A percentile compares a stretch with the other conserved stretches of the same genome.
phyloP scores from a whole-genome alignment of 78 protist genomes.

The Polysphondylium violaceum region DNA sequence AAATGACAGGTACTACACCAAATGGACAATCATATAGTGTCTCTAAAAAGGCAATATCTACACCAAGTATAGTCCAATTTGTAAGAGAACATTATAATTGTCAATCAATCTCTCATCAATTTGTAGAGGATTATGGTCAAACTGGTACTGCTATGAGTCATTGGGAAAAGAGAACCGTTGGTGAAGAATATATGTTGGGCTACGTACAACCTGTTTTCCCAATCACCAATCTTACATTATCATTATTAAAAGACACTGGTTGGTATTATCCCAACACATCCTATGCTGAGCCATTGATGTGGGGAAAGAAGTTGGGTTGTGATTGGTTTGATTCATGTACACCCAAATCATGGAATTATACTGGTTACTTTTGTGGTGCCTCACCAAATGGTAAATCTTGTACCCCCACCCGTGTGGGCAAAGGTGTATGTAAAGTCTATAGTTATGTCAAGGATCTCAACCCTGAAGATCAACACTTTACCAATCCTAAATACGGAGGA shows the following conservation, averaged over 20 bases:
- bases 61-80: conserved; percentile 19
- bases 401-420: conserved; percentile 18
- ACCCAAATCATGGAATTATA: conserved; percentile 1
- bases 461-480: conserved; percentile 23
- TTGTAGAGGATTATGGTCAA: conserved; percentile 31
- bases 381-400: neutral
- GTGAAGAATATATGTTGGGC: conserved; percentile 50
- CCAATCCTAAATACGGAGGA: conserved; percentile 3
- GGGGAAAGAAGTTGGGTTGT: conserved; percentile 42
- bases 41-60: neutral
- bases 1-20: conserved; percentile 34
- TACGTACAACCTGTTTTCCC: conserved; percentile 39
- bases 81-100: conserved; percentile 24
- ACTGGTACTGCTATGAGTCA: conserved; percentile 37
- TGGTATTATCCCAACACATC: conserved; percentile 17
- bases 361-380: conserved; percentile 22
- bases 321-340: neutral
- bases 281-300: conserved; percentile 35
- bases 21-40: conserved; percentile 4
- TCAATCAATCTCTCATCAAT: neutral
- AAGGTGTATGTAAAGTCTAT: conserved; percentile 5
- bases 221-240: conserved; percentile 30
- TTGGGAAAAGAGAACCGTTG: conserved; percentile 35
- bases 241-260: conserved; percentile 32
- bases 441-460: neutral